Evolutionary conservation across 2,329 filamentous ascomycete genomes (phyloP).

Genomic region (Knoxdaviesia capensis): DNA sequence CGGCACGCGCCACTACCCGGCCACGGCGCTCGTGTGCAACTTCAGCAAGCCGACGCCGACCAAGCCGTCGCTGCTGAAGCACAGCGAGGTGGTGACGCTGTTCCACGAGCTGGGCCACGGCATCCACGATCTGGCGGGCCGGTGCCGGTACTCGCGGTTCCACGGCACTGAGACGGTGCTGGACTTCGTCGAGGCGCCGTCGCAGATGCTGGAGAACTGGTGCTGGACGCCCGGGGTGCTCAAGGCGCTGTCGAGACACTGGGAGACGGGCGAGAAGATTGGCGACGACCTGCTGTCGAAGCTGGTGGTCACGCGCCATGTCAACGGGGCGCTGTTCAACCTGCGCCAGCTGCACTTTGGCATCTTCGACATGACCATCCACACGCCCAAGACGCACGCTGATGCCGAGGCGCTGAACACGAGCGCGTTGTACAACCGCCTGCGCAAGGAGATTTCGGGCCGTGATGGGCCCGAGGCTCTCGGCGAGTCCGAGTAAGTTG

Average conservation of each 20-base stretch:
- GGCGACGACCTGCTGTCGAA: constrained; percentile 56
- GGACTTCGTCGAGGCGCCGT: constrained; percentile 53
- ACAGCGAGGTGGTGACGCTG: constrained; percentile 63
- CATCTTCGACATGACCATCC: constrained; percentile 68
- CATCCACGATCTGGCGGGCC: constrained; percentile 47
- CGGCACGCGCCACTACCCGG: constrained; percentile 53
- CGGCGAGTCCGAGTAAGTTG: constrained; percentile 31
- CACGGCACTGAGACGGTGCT: constrained; percentile 46
- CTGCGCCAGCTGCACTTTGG: constrained; percentile 63
- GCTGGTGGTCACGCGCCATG: constrained; percentile 57
- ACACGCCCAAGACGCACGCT: constrained; percentile 47
- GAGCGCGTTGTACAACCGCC: constrained; percentile 48
- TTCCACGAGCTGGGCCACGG: constrained; percentile 62
- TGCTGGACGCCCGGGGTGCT: constrained; percentile 49
- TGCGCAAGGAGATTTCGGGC: constrained; percentile 51
- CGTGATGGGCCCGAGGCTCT: constrained; percentile 54
- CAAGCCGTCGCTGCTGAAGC: constrained; percentile 63
- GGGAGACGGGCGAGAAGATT: constrained; percentile 47
- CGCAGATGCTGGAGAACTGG: constrained; percentile 60
- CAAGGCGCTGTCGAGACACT: constrained; percentile 51
- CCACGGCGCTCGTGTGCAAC: constrained; percentile 67
- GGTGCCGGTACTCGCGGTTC: constrained; percentile 42
- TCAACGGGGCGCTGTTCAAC: constrained; percentile 64
- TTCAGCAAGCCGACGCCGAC: constrained; percentile 61
- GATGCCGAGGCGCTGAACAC: constrained; percentile 47